phyloP scores from a whole-genome alignment of 805 yeast species.

The Metschnikowia arizonensis region DNA sequence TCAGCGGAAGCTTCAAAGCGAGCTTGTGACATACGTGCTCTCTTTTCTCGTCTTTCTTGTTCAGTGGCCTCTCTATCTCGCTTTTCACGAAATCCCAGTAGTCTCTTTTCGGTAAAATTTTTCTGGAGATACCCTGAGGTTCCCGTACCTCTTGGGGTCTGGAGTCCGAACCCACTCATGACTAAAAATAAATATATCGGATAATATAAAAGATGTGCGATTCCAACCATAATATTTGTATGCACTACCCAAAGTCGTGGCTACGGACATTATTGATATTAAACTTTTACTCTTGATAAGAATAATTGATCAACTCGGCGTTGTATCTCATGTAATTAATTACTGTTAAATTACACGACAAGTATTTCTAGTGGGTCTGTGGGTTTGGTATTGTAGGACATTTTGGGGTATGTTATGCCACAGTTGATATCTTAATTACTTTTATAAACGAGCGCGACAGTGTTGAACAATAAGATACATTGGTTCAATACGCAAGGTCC shows the following conservation, averaged over 20 bases:
- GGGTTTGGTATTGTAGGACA: too few relatives aligned
- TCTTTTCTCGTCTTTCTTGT: slow-evolving; percentile 16
- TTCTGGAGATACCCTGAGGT: slow-evolving; percentile 60
- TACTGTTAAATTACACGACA: too few relatives aligned
- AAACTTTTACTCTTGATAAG: too few relatives aligned
- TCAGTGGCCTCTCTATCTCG: slow-evolving; percentile 18
- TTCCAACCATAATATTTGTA: background rate
- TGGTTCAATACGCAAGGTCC: too few relatives aligned
- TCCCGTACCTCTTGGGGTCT: slow-evolving; percentile 56
- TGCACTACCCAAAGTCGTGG: background rate
- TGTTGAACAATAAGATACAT: too few relatives aligned
- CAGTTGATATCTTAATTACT: too few relatives aligned
- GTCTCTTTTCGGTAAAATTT: slow-evolving; percentile 28
- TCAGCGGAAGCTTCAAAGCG: slow-evolving; percentile 19
- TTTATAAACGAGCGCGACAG: too few relatives aligned
- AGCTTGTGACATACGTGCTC: slow-evolving; percentile 9
- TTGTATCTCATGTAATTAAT: too few relatives aligned
- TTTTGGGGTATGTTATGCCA: too few relatives aligned
- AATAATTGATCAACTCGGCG: too few relatives aligned
- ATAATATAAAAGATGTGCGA: background rate
- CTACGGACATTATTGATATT: background rate
- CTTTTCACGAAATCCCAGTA: slow-evolving; percentile 29
- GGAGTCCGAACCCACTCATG: slow-evolving; percentile 49
- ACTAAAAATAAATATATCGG: background rate
- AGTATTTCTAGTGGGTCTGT: too few relatives aligned